phyloP scores from a whole-genome alignment of 441 rosid species.

The Dalechampia spathulata region DNA sequence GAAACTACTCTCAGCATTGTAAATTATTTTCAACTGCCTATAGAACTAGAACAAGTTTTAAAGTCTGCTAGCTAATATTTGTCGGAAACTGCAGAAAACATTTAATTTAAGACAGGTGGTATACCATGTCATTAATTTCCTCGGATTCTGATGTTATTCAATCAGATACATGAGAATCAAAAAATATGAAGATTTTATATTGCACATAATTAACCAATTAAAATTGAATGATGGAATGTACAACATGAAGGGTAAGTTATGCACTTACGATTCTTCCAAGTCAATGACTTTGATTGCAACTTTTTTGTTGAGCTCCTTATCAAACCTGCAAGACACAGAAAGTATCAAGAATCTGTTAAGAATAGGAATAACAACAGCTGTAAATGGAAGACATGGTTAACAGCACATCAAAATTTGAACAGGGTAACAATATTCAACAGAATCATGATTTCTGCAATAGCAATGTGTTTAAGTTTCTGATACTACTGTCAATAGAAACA shows the following conservation, averaged over 20 bases:
- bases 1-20: background rate
- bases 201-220: background rate
- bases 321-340: constrained; percentile 63
- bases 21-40: background rate
- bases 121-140: background rate
- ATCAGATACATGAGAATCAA: background rate
- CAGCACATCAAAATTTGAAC: background rate
- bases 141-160: background rate
- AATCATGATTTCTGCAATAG: background rate
- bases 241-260: constrained; percentile 3
- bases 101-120: background rate
- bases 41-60: background rate
- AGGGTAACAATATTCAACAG: background rate
- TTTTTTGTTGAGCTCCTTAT: constrained; percentile 85
- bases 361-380: background rate
- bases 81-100: background rate
- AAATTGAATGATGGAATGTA: background rate
- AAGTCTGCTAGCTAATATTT: background rate
- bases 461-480: constrained; percentile 2
- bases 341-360: constrained; percentile 7
- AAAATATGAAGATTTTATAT: background rate
- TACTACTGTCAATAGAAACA: background rate
- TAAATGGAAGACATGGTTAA: background rate
- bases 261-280: constrained; percentile 96
- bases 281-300: constrained; percentile 99